Conservation (phyloP, 352 stramenopile species). For the Phytophthora rubi region DNA sequence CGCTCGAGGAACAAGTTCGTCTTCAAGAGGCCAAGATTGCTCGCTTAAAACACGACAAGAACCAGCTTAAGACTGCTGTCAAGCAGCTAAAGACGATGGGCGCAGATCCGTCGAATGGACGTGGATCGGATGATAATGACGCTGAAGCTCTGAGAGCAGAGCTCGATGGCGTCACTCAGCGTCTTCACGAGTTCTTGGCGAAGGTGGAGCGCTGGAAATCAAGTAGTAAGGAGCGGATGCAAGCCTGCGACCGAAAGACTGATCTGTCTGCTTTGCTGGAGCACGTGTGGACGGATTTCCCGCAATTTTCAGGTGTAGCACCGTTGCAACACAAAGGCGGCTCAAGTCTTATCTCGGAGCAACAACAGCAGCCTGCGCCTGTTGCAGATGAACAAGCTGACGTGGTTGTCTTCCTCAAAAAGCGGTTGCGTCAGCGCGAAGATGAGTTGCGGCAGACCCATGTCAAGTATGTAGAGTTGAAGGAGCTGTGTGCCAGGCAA, state of each 20-base stretch:
- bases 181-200: constrained; percentile 52
- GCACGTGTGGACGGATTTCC: constrained; percentile 63
- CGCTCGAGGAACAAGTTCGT: constrained; percentile 42
- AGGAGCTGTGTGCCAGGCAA: constrained; percentile 77
- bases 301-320: constrained; percentile 40
- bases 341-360: constrained; percentile 3
- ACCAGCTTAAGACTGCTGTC: constrained; percentile 37
- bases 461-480: constrained; percentile 76
- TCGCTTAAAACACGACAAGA: constrained; percentile 47
- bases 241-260: constrained; percentile 34
- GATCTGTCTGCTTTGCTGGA: constrained; percentile 52
- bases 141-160: constrained; percentile 33
- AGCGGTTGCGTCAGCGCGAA: constrained; percentile 59
- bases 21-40: constrained; percentile 40
- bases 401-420: constrained; percentile 62
- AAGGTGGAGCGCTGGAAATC: constrained; percentile 64
- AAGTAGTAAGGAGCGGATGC: constrained; percentile 51
- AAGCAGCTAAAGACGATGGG: constrained; percentile 29
- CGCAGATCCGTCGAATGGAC: constrained; percentile 9
- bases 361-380: constrained; percentile 2
- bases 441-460: constrained; percentile 64
- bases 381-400: constrained; percentile 29
- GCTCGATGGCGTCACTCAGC: constrained; percentile 47
- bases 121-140: constrained; percentile 14
- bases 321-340: constrained; percentile 15